Evolutionary conservation across 2,329 filamentous ascomycete species (phyloP), one percentile per base, ranked within the genome.

Genomic region (Colletotrichum simmondsii): DNA sequence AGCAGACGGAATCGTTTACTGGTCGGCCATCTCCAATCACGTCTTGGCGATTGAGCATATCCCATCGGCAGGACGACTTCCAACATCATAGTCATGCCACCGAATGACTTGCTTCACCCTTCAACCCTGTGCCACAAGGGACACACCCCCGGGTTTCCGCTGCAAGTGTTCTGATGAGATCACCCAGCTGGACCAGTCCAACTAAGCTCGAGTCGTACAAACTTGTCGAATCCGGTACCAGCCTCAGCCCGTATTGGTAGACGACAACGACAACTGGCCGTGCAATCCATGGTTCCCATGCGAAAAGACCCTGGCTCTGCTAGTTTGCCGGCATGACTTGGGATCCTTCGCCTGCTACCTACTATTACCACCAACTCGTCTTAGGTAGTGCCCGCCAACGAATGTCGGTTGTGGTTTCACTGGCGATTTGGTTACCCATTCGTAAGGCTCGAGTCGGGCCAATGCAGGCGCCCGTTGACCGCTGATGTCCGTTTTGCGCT

Each of bases 101-200:
- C 35, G 24, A 22, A 26, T 14, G 26, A 22, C 42, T 24, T 28
- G n/a, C 14, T 16, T 26, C 49, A n/a, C 32, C 62, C 22, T 22
- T 46, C 59, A 68, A 30, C 28, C 32, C 42, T 49, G 4, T 14
- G 24, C 58, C 37, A 58, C 58, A 37, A 63, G 58, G 65, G 28
- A 58, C 53, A 24, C 59, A 7, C 49, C 54, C 14, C n/a, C 5
- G 8, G n/a, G 7, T 42, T 26, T 35, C 28, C 24, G 16, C 42
- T 56, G 37, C 70, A 70, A 16, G 46, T 49, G 42, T 46, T n/a
- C 32, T 64, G 59, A 72, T 64, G 70, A 70, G 54, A 26, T 70
- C 64, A 65, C 53, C 46, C 46, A 54, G 26, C 12, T 46, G 53
- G 30, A 7, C 16, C 54, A 54, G 26, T 8, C 54, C 60, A 37